Evolutionary conservation across 768 basidiomycete genomes (phyloP), one percentile per base, ranked within the genome.

Genomic region (Rhodotorula toruloides): DNA sequence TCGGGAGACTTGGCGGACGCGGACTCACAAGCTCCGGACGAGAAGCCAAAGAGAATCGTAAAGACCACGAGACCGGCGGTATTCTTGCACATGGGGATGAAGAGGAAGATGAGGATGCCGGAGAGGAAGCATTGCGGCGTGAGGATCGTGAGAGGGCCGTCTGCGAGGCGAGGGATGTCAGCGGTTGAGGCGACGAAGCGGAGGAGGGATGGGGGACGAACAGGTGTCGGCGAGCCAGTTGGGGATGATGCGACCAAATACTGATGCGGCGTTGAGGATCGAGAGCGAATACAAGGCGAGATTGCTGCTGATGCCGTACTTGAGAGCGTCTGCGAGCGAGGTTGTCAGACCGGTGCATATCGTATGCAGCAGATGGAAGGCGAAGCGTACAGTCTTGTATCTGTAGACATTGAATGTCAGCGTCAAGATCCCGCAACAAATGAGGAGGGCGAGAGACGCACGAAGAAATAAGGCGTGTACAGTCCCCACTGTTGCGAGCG

Each of bases 191-290:
- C 13, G 13, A 13, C 48, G n/a, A 12, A 31, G 29, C 13, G 13
- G 42, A 22, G 22, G 13, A 68, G 70, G 56, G 58, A n/a, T n/a
- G n/a, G n/a, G n/a, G n/a, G n/a, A n/a, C n/a, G n/a, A n/a, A n/a
- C n/a, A 68, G 19, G 54, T 61, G 52, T 74, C 73, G 22, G 73
- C 71, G 17, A 72, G 55, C 42, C 80, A 59, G 21, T 87, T 86
- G 6, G 49, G 58, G 88, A 78, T 4, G 81, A 78, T 37, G 84
- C 89, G 83, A 6, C 87, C 88, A 29, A 87, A 78, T 4, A 84
- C 78, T 3, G 86, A 86, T 39, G 82, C 80, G 0, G 82, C 85
- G 72, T 90, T 90, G 13, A 84, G 83, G 58, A 90, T 79, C 2
- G 82, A 79, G 39, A 86, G 73, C 81, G 85, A 52, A 36, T 47